These are phyloP conservation scores for Scleroderma citrinum DNA, from an alignment of 768 basidiomycete genomes.

Conservation along the genomic window DNA sequence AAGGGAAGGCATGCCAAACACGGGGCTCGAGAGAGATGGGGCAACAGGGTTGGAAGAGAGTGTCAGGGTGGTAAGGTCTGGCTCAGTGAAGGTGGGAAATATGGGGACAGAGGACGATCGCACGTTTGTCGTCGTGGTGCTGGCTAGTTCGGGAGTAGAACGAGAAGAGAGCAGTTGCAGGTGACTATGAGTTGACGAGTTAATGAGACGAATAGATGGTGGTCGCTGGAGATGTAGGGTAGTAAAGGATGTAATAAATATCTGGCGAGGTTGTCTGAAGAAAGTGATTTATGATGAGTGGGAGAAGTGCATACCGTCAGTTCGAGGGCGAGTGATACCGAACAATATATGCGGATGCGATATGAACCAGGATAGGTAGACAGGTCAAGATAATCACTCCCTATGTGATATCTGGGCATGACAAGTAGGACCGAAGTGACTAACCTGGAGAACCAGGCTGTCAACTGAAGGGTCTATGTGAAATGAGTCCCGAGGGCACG, in stretches of 20 bases:
- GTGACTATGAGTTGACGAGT: conserved; percentile 42
- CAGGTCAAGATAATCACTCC: conserved; percentile 35
- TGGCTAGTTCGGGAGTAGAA: conserved; percentile 35
- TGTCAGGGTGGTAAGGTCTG: conserved; percentile 57
- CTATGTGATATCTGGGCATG: conserved; percentile 35
- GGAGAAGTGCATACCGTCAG: conserved; percentile 41
- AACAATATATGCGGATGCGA: conserved; percentile 42
- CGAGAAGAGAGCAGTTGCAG: conserved; percentile 28
- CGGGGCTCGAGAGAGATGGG: conserved; percentile 35
- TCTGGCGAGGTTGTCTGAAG: conserved; percentile 31
- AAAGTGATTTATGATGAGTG: neutral
- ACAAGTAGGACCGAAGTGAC: conserved; percentile 42
- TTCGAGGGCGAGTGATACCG: conserved; percentile 44
- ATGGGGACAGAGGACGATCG: conserved; percentile 25
- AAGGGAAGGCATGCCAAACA: conserved; percentile 71
- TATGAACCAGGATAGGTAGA: conserved; percentile 31
- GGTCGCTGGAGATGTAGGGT: conserved; percentile 62
- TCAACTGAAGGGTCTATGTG: conserved; percentile 52
- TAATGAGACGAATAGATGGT: conserved; percentile 64
- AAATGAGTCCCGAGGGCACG: neutral
- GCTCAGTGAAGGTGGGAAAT: conserved; percentile 30
- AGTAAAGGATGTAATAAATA: conserved; percentile 44
- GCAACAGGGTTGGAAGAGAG: conserved; percentile 62
- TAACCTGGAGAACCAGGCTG: conserved; percentile 54
- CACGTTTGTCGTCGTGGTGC: conserved; percentile 4